Evolutionary conservation across 2,329 filamentous ascomycete species (phyloP).

Genomic region (Eutypa lata): DNA sequence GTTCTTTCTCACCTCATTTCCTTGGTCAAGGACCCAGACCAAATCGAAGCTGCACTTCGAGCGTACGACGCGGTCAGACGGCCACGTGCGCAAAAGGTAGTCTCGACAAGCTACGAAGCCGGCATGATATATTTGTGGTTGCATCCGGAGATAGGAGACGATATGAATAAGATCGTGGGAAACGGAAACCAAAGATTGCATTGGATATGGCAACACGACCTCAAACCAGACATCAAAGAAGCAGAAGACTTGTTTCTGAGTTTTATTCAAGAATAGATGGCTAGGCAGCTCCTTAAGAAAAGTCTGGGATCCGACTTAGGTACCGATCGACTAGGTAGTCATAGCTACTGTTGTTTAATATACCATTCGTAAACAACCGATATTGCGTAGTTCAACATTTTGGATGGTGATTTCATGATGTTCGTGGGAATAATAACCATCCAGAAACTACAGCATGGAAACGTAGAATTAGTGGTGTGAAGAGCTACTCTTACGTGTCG

Average conservation of each 20-base stretch:
- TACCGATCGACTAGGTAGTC: too few species aligned
- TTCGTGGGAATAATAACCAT: too few species aligned
- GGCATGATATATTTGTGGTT: constrained; percentile 26
- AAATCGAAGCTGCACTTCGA: constrained; percentile 20
- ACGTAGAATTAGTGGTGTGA: too few species aligned
- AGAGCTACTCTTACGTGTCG: too few species aligned
- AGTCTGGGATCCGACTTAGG: too few species aligned
- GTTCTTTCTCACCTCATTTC: constrained; percentile 21
- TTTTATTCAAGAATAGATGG: too few species aligned
- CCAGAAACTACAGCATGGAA: too few species aligned
- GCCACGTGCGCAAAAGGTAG: constrained; percentile 28
- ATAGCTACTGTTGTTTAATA: too few species aligned
- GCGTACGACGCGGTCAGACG: constrained; percentile 27
- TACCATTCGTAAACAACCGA: too few species aligned
- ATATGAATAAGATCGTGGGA: constrained; percentile 28
- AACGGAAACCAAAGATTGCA: constrained; percentile 26
- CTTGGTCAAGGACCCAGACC: constrained; percentile 11
- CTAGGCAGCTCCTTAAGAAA: too few species aligned
- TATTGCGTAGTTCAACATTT: too few species aligned
- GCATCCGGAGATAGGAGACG: constrained; percentile 19
- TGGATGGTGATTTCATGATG: too few species aligned
- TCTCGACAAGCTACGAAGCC: constrained; percentile 26
- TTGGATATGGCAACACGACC: constrained; percentile 31
- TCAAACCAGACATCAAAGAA: constrained; percentile 20
- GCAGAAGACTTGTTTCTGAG: constrained; percentile 18